Evolutionary conservation across 202 grass and related monocot species (phyloP).

Genomic region (Hordeum pubiflorum): DNA sequence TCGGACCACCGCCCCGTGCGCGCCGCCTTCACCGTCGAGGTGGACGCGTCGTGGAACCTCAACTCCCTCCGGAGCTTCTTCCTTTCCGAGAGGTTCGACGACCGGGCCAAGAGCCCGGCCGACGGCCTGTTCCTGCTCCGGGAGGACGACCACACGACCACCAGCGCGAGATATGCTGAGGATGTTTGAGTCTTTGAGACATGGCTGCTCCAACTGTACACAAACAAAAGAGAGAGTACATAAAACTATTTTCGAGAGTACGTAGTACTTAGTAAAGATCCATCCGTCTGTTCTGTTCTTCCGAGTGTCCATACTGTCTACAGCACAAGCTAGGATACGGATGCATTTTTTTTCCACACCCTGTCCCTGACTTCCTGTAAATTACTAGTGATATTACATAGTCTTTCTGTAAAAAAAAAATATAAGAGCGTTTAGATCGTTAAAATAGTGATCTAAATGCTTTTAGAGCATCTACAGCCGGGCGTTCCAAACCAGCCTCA

Average conservation of each 20-base stretch:
- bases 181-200: not conserved
- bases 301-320: not conserved
- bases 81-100: slow-evolving; percentile 57
- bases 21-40: slow-evolving; percentile 53
- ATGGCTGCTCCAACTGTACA: slow-evolving; percentile 4
- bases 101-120: not conserved
- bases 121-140: not conserved
- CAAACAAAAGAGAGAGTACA: not conserved
- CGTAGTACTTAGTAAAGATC: not conserved
- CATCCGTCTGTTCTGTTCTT: not conserved
- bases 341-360: not conserved
- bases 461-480: no score
- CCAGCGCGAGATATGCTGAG: slow-evolving; percentile 26
- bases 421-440: no score
- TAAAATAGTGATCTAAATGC: no score
- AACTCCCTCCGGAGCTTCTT: slow-evolving; percentile 81
- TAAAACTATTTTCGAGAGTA: not conserved
- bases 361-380: not conserved
- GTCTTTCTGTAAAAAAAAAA: no score
- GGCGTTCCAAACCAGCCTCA: no score
- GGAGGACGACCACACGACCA: not conserved
- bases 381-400: not conserved
- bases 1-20: slow-evolving; percentile 85
- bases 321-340: slow-evolving; percentile 1
- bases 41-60: slow-evolving; percentile 42